Evolutionary conservation across 306 rosid species (phyloP), one percentile per base, ranked within the genome.

Genomic region (Mimosa pudica): DNA sequence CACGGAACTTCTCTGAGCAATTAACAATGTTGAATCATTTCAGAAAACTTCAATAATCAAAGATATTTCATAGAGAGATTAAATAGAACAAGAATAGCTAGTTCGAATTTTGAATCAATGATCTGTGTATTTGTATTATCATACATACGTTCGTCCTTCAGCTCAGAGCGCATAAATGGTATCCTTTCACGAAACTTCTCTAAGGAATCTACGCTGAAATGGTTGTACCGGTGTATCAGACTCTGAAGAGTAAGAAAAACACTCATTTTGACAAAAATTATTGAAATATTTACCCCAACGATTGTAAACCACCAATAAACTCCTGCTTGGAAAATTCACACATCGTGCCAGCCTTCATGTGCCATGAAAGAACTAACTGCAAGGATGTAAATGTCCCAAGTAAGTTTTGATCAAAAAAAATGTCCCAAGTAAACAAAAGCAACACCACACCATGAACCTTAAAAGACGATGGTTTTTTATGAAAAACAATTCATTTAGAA

Each of bases 311-410:
- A 66, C 90, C 94, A 2, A 88, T 49, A 62, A 95, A 95, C 86
- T 95, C 99, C 88, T 93, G 90, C 89, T 91, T 95, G 77, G 99
- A 89, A 89, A 93, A 95, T 81, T 95, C 99, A 88, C 99, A 95
- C 98, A 95, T 95, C 41, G 99, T 95, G 46, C 93, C 92, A 52
- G 99, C 99, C 93, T 93, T 96, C 99, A 96, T 96, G 87, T 96
- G 99, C 99, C 99, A 96, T 24, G 99, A 96, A 86, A 96, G 90
- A 89, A 96, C 98, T 82, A 93, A 88, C 99, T 96, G 93, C 89
- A 87, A 83, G 74, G 73, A 76, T 46, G 48, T 60, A 49, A 80
- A 77, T 75, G 83, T 20, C 55, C 77, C 76, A 79, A 60, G 35
- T 74, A 64, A 70, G n/a, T n/a, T n/a, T n/a, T n/a, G n/a, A n/a